Conservation (phyloP, 1,284 basidiomycete species). For the Papiliotrema laurentii region DNA sequence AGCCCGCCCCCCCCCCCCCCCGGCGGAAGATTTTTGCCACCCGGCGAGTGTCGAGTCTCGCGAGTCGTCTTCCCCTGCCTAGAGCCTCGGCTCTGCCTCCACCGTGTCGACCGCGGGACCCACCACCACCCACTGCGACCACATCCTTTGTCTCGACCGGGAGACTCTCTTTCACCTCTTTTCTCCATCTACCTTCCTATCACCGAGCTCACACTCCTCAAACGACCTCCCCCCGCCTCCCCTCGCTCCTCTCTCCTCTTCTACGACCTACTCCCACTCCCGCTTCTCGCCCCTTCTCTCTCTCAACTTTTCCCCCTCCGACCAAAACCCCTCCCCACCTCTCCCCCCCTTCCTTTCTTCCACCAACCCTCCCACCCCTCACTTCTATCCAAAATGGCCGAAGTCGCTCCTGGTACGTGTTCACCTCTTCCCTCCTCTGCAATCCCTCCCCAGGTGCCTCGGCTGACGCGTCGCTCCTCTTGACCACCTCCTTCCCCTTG, state of each 20-base stretch:
- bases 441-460: neutral
- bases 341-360: slow-evolving; percentile 2
- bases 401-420: slow-evolving; percentile 2
- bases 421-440: neutral
- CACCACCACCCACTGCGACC: too few relatives aligned
- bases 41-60: neutral
- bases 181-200: neutral
- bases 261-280: neutral
- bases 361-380: slow-evolving; percentile 5
- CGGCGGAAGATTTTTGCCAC: neutral
- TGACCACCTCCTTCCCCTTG: slow-evolving; percentile 6
- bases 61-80: too few relatives aligned
- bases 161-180: slow-evolving; percentile 3
- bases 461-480: neutral
- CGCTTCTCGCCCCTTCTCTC: neutral
- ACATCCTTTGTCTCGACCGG: too few relatives aligned
- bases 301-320: neutral
- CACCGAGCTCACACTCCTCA: slow-evolving; percentile 1
- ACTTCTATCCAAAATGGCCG: slow-evolving; percentile 1
- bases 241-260: slow-evolving; percentile 5
- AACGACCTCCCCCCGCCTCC: slow-evolving; percentile 4
- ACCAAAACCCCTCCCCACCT: slow-evolving; percentile 3
- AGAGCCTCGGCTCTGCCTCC: too few relatives aligned
- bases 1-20: too few relatives aligned
- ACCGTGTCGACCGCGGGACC: too few relatives aligned